A percentile compares a stretch with the other conserved stretches of the same genome.
Conservation (phyloP, 2,329 filamentous ascomycete species). For the Paecilomyces dactylethromorphus region DNA sequence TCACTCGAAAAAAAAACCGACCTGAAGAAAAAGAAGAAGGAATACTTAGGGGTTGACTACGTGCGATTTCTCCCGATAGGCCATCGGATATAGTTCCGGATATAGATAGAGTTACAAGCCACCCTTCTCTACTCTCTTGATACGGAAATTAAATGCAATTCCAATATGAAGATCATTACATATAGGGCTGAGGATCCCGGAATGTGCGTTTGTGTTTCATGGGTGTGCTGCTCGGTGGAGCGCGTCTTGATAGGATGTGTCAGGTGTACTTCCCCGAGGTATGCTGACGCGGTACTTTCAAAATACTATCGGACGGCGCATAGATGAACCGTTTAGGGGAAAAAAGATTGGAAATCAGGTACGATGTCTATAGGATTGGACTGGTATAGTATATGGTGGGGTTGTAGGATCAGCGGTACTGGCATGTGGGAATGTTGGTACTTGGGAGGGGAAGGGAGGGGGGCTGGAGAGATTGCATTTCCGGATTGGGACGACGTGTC, state of each 20-base stretch:
- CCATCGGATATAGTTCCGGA: too few relatives aligned
- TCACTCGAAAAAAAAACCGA: too few relatives aligned
- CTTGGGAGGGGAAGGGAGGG: too few relatives aligned
- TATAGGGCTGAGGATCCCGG: not conserved
- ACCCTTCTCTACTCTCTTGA: not conserved
- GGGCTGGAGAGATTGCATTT: not conserved
- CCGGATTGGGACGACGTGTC: not conserved
- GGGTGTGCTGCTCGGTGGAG: not conserved
- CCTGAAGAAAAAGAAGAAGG: too few relatives aligned
- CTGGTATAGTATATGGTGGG: not conserved
- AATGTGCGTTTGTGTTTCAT: not conserved
- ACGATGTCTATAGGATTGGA: not conserved
- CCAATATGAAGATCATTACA: not conserved
- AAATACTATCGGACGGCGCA: not conserved
- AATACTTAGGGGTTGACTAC: too few relatives aligned
- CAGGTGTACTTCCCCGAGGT: not conserved
- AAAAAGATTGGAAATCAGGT: not conserved
- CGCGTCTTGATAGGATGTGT: not conserved
- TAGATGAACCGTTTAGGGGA: not conserved
- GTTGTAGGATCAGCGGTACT: not conserved
- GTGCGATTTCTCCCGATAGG: too few relatives aligned
- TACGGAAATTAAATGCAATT: not conserved
- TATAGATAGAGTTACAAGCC: too few relatives aligned
- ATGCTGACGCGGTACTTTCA: not conserved
- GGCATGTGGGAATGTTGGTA: slow-evolving; percentile 15